Conservation (phyloP, 306 rosid genomes). For the Geum urbanum region DNA sequence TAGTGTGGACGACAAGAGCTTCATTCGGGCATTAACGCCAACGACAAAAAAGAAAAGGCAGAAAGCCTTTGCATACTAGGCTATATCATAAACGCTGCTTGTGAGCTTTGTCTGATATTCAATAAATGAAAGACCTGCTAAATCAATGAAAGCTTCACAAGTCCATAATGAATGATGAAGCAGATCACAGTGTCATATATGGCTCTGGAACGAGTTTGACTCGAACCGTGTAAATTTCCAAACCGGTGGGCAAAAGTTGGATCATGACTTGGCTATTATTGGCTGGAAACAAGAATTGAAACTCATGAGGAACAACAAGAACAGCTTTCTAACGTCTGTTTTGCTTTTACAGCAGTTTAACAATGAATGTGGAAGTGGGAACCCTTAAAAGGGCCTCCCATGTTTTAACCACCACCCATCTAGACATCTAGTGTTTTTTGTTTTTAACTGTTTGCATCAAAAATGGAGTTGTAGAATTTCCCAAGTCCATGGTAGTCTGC, state of each 20-base stretch:
- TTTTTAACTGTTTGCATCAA: background rate
- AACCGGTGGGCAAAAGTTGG: background rate
- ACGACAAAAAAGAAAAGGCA: background rate
- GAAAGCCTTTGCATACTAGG: slow-evolving; percentile 11
- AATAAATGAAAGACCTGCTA: slow-evolving; percentile 19
- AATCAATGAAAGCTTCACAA: background rate
- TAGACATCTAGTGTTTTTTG: too few relatives aligned
- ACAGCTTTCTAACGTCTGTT: background rate
- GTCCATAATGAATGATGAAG: slow-evolving; percentile 1
- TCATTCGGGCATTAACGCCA: background rate
- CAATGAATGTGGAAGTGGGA: background rate
- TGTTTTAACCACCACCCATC: background rate
- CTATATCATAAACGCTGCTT: background rate
- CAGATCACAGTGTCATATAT: background rate
- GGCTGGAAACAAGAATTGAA: background rate
- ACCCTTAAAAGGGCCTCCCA: too few relatives aligned
- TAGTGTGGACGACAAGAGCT: background rate
- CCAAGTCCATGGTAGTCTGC: background rate
- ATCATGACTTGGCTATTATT: background rate
- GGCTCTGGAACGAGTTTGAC: background rate
- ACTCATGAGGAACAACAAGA: background rate
- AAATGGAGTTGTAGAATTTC: background rate
- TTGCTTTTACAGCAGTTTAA: background rate
- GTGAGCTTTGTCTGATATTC: slow-evolving; percentile 11
- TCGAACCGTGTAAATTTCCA: background rate